Conservation (phyloP, 495 filamentous ascomycete species). For the Alectoria sarmentosa region DNA sequence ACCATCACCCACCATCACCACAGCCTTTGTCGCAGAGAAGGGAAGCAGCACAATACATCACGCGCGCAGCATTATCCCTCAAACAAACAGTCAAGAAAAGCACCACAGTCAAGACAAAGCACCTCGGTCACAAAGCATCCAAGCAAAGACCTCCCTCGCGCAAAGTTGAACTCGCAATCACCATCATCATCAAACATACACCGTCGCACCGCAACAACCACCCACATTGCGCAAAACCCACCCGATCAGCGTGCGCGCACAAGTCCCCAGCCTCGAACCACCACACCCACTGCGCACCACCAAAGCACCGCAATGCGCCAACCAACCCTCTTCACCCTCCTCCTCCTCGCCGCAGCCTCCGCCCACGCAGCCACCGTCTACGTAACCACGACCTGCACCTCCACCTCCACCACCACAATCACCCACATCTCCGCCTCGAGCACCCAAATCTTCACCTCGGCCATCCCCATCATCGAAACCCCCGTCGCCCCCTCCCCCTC, state of each 20-base stretch:
- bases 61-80: constrained; percentile 7
- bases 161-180: background rate
- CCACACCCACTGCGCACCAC: background rate
- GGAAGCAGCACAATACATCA: constrained; percentile 5
- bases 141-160: constrained; percentile 11
- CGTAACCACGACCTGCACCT: constrained; percentile 18
- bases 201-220: background rate
- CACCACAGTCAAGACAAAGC: background rate
- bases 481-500: background rate
- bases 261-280: background rate
- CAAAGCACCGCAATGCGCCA: constrained; percentile 8
- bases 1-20: background rate
- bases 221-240: background rate
- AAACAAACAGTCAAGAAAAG: background rate
- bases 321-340: constrained; percentile 13
- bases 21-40: constrained; percentile 14
- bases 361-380: constrained; percentile 8
- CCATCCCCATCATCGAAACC: constrained; percentile 1
- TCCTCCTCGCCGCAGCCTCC: constrained; percentile 8
- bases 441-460: constrained; percentile 16
- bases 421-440: constrained; percentile 12
- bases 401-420: constrained; percentile 19
- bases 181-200: background rate
- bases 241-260: background rate
- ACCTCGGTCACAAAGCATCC: constrained; percentile 3